Base-by-base conservation (phyloP, 805 yeast species). In the Aciculoconidium aculeatum region DNA sequence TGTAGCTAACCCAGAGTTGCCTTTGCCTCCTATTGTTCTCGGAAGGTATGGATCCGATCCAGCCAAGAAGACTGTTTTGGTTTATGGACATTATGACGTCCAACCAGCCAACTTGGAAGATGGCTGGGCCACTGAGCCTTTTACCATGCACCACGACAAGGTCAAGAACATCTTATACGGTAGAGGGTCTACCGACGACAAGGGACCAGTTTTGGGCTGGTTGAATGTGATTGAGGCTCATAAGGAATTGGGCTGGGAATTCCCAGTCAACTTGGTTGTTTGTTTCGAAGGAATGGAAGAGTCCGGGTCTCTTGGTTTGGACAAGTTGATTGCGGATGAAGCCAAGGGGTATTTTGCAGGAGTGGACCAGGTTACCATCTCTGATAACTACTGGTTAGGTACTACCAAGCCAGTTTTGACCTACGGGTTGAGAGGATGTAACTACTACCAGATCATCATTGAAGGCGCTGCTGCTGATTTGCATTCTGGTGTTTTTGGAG, bases 221-320 rank as follows among this genome's bases (percentile, higher is more conserved):
- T 72, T 92, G 54, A 90, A 92, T 55, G 80, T 79, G 22, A 69
- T 92, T 23, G 82, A 88, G 62, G 96, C 98, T 10, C 96, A 92
- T 62, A 77, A 71, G 34, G 82, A 77, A 44, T 72, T 85, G 34
- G 87, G 85, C 12, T 51, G 84, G 49, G 96, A 88, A 40, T 70
- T 92, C 35, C 99, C 99, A 11, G 96, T 92, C 39, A 92, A 92
- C 64, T 61, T 92, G 46, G 73, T 87, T 28, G 80, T 83, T 54
- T 86, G 96, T 60, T 92, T 92, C 49, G 99, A 92, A 64, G 97
- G 98, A 38, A 92, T 92, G 99, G 99, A 92, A 64, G 99, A 92
- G 64, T 78, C 88, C 40, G 99, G 99, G 14, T 86, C 96, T 18
- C 60, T 85, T 28, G 97, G 97, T 19, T 72, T 92, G 41, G 98